phyloP scores from a whole-genome alignment of 306 rosid species.

The Gynostemma pentaphyllum region DNA sequence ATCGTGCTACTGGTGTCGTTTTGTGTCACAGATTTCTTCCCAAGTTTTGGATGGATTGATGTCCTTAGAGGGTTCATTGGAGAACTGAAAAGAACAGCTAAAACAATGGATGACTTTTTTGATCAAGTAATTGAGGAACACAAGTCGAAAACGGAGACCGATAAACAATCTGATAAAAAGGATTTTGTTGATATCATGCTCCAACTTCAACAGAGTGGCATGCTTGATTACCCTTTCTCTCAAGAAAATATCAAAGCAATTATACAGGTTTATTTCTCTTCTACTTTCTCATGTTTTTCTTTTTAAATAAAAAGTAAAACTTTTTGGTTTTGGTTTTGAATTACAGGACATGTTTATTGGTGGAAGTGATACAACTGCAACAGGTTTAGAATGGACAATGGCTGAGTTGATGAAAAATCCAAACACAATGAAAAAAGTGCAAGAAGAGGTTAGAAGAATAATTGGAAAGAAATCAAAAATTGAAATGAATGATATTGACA shows the following conservation, averaged over 20 bases:
- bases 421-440: conserved; percentile 32
- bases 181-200: conserved; percentile 25
- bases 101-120: background rate
- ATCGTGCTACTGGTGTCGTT: background rate
- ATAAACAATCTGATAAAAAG: background rate
- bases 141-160: background rate
- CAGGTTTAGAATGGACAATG: conserved; percentile 35
- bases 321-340: background rate
- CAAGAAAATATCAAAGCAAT: conserved; percentile 13
- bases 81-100: background rate
- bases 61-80: background rate
- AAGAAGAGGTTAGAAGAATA: conserved; percentile 42
- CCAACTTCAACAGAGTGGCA: conserved; percentile 15
- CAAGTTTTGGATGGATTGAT: conserved; percentile 7
- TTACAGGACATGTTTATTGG: conserved; percentile 44
- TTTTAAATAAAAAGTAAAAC: background rate
- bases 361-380: conserved; percentile 23
- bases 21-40: conserved; percentile 1
- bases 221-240: conserved; percentile 13
- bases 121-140: conserved; percentile 24
- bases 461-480: conserved; percentile 25
- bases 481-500: conserved; percentile 18
- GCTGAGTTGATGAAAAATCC: conserved; percentile 37
- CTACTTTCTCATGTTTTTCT: background rate
- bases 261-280: conserved; percentile 1